Percentiles rank a stretch among this genome's conserved stretches.
Evolutionary conservation across 495 filamentous ascomycete genomes (phyloP).

Genomic region (Immersiella caudata): DNA sequence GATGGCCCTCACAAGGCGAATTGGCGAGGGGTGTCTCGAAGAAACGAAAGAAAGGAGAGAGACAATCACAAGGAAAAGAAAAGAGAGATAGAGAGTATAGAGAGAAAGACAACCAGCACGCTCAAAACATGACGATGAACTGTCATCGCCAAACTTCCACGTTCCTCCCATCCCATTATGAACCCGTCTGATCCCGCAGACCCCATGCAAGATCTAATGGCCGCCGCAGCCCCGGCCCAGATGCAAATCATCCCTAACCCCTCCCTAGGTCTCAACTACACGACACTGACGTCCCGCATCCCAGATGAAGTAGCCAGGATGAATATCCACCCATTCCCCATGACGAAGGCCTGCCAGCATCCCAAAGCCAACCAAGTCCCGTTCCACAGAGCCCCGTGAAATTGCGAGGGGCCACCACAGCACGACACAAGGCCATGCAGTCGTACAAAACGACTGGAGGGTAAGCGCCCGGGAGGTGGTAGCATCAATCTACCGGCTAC

Average conservation of each 20-base stretch:
- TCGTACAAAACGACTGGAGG: too few species aligned
- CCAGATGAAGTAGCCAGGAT: not conserved
- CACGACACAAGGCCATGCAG: too few species aligned
- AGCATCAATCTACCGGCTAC: too few species aligned
- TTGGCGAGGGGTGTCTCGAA: not conserved
- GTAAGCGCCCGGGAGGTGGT: not conserved
- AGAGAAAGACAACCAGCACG: not conserved
- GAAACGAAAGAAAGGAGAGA: constrained; percentile 13
- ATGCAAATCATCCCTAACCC: not conserved
- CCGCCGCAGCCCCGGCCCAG: constrained; percentile 8
- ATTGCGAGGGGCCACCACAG: too few species aligned
- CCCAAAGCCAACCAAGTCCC: too few species aligned
- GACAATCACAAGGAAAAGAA: constrained; percentile 2
- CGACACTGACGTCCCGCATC: not conserved
- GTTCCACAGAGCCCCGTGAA: too few species aligned
- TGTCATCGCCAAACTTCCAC: too few species aligned
- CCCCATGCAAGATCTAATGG: constrained; percentile 17
- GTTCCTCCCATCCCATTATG: constrained; percentile 6
- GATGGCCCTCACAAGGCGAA: not conserved
- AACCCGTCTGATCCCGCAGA: constrained; percentile 16
- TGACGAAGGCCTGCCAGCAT: too few species aligned
- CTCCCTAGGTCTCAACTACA: not conserved
- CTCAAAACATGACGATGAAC: not conserved
- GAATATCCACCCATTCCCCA: too few species aligned
- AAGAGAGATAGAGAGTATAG: constrained; percentile 10